A percentile compares a stretch with the other conserved stretches of the same genome.
phyloP scores from a whole-genome alignment of 805 yeast species.

The Kodamaea fukazawae region DNA sequence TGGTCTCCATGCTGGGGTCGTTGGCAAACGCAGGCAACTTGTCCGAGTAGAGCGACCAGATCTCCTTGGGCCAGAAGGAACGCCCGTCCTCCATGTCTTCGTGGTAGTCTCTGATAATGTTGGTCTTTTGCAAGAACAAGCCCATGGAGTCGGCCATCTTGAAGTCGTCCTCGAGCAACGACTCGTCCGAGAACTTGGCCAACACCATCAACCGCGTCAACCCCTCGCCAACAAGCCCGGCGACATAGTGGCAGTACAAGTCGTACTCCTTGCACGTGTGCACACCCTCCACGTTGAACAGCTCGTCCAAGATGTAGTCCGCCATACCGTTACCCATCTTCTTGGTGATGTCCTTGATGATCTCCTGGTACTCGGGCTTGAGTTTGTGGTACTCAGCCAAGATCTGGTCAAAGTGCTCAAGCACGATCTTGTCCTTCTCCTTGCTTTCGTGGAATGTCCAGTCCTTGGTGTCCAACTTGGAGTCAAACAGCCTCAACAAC shows the following conservation, averaged over 20 bases:
- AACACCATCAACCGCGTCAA: constrained; percentile 76
- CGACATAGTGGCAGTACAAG: constrained; percentile 93
- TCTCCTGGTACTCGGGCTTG: constrained; percentile 71
- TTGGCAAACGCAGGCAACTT: constrained; percentile 56
- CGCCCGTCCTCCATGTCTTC: constrained; percentile 92
- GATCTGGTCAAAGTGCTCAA: constrained; percentile 73
- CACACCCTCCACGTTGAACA: constrained; percentile 78
- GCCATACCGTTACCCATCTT: constrained; percentile 99
- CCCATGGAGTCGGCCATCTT: constrained; percentile 85
- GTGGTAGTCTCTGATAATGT: constrained; percentile 90
- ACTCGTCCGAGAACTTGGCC: constrained; percentile 64
- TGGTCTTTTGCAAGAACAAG: constrained; percentile 88
- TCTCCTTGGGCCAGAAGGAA: constrained; percentile 93
- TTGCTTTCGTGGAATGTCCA: constrained; percentile 81
- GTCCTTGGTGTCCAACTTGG: constrained; percentile 57
- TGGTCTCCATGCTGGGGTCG: constrained; percentile 42
- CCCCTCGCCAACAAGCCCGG: constrained; percentile 97
- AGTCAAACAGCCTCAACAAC: constrained; percentile 63
- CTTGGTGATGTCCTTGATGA: constrained; percentile 70
- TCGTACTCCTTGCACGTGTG: constrained; percentile 78
- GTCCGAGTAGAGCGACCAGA: constrained; percentile 81
- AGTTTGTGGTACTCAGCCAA: constrained; percentile 70
- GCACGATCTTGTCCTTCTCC: constrained; percentile 78
- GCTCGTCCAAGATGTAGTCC: constrained; percentile 74
- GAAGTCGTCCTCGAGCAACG: constrained; percentile 49